Base-by-base conservation (phyloP, 2,329 filamentous ascomycete species). In the Pseudopithomyces chartarum region DNA sequence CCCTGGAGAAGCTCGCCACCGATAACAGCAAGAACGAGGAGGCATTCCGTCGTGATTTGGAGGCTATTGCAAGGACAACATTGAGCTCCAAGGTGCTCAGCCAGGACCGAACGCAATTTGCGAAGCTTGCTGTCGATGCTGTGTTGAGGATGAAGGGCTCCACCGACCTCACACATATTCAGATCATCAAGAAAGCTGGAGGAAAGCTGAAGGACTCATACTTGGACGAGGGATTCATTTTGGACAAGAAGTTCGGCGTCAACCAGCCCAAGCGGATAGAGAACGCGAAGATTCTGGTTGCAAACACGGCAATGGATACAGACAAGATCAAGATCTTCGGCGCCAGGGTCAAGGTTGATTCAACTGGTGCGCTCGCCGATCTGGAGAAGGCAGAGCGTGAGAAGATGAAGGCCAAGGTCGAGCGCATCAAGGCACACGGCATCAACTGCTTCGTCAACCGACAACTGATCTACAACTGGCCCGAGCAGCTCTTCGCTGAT, bases 361-460 rank as follows among this genome's bases (percentile, higher is more conserved):
- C 92, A 32, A 99, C 95, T 2, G 92, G 92, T 76, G 97, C 98
- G 84, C 85, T 99, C 48, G 95, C 95, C n/a, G 95, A 99, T 71
- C 84, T 99, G 53, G 95, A 99, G 79, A 97, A 96, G 85, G 95
- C 95, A 6, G 95, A 98, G 82, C 90, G 92, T 71, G 95, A 99
- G 71, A 98, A 98, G 88, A 99, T 99, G 95, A 96, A 93, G 84
- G 90, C 91, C 64, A 99, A 99, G 85, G 95, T 99, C 44, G 95
- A 99, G 62, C 94, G 92, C 79, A 99, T 99, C 82, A 99, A 98
- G 86, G 86, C 92, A 45, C 95, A 99, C 73, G 95, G 95, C 57
- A 97, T 99, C 81, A 99, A 99, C 85, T 98, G 95, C 84, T 99
- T 99, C 79, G 97, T 99, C 79, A 99, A 99, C 85, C 85, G 95